phyloP scores from a whole-genome alignment of 768 basidiomycete genomes.

The Pleurotus giganteus region DNA sequence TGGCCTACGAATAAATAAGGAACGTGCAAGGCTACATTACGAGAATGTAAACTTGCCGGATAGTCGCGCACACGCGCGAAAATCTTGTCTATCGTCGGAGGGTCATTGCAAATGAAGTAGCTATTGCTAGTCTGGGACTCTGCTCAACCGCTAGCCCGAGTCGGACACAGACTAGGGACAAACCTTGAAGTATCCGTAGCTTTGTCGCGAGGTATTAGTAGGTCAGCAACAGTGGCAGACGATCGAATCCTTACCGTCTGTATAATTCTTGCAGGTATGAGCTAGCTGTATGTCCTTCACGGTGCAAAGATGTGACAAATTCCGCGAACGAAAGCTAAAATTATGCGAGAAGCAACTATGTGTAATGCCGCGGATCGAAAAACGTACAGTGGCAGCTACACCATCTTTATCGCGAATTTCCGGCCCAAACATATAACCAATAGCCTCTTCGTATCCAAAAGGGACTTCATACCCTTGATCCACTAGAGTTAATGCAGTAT shows the following conservation, averaged over 20 bases:
- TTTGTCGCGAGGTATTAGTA: slow-evolving; percentile 22
- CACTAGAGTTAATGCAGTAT: slow-evolving; percentile 67
- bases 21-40: background rate
- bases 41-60: slow-evolving; percentile 27
- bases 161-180: background rate
- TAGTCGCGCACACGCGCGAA: slow-evolving; percentile 67
- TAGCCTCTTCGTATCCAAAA: slow-evolving; percentile 91
- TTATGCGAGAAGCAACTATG: background rate
- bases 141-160: no score
- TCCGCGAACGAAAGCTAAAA: slow-evolving; percentile 66
- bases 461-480: slow-evolving; percentile 66
- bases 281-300: slow-evolving; percentile 51
- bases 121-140: slow-evolving; percentile 75
- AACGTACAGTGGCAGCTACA: slow-evolving; percentile 69
- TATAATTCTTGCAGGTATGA: slow-evolving; percentile 65
- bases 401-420: slow-evolving; percentile 87
- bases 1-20: background rate
- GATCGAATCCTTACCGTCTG: slow-evolving; percentile 37
- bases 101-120: slow-evolving; percentile 75
- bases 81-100: slow-evolving; percentile 62
- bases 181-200: slow-evolving; percentile 81
- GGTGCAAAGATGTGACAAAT: slow-evolving; percentile 51
- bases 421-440: slow-evolving; percentile 86
- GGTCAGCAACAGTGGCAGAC: no score
- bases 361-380: background rate